Evolutionary conservation across 768 basidiomycete genomes (phyloP), one percentile per base, ranked within the genome.

Genomic region (Exsudoporus frostii): DNA sequence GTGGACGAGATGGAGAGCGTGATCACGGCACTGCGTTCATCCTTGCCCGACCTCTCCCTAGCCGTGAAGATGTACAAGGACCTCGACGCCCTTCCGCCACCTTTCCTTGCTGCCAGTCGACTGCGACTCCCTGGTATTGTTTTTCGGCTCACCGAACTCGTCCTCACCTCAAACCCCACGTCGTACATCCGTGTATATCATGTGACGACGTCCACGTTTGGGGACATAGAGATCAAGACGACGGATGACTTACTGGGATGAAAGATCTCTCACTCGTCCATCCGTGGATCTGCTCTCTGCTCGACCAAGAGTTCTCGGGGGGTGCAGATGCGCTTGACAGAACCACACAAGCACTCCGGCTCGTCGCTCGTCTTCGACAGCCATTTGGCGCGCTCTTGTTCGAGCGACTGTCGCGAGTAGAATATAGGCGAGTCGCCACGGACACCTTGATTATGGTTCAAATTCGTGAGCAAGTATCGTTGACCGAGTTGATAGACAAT

Each of bases 201-300:
- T n/a, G n/a, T n/a, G n/a, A n/a, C n/a, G n/a, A n/a, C n/a, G n/a
- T n/a, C 37, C 2, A 9, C 10, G 5, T 13, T 62, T 4, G 46
- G 57, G 0, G 40, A 44, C 0, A 20, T 59, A 0, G 43, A 58
- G 24, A 41, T 59, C 41, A 32, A 51, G 50, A 62, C 54, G 0
- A 11, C n/a, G 3, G 38, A 53, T 8, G 17, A 51, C 29, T 7
- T 58, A 17, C 30, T 5, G 11, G 15, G 22, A 36, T 37, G 24
- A 38, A 51, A 0, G 41, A 43, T 10, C 25, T 53, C 5, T 43
- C n/a, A n/a, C n/a, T n/a, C n/a, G 17, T 51, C 13, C 51, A 62
- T 46, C 61, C 61, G 2, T 62, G 56, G 57, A 55, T 62, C 49
- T 30, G 39, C 2, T 25, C 51, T 0, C 24, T 59, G 3, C 52